These are phyloP conservation scores for Ophiosphaerella korrae DNA, from an alignment of 2,329 filamentous ascomycete species.

Conservation along the genomic window DNA sequence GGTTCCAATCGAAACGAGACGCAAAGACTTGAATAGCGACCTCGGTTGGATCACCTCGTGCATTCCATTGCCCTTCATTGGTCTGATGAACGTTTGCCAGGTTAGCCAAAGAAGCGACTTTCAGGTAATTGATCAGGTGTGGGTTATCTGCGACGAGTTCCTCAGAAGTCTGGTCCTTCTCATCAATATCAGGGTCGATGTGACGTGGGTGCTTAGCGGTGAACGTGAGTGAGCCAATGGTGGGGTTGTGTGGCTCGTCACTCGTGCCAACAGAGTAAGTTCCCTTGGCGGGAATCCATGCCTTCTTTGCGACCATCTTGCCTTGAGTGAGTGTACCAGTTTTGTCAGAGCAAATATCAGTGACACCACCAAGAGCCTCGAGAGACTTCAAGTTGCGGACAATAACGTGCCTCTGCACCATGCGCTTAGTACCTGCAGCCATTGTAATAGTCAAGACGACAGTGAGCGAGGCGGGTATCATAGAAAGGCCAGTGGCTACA, in stretches of 20 bases:
- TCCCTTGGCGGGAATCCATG: conserved; percentile 42
- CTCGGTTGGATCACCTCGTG: conserved; percentile 59
- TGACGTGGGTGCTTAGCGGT: conserved; percentile 28
- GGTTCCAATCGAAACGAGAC: conserved; percentile 66
- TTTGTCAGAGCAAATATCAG: conserved; percentile 43
- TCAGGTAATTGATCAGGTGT: conserved; percentile 40
- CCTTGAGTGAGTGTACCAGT: conserved; percentile 43
- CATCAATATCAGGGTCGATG: conserved; percentile 37
- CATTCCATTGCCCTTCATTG: conserved; percentile 45
- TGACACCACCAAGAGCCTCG: conserved; percentile 45
- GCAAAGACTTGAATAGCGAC: conserved; percentile 77
- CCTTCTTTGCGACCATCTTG: conserved; percentile 42
- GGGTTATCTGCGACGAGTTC: conserved; percentile 35
- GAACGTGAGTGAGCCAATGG: conserved; percentile 36
- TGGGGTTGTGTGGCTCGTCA: conserved; percentile 39
- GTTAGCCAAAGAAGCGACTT: conserved; percentile 51
- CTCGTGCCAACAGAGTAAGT: conserved; percentile 40
- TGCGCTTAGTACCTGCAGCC: conserved; percentile 44
- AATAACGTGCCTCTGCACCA: conserved; percentile 44
- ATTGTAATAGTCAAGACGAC: conserved; percentile 47
- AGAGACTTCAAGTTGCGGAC: conserved; percentile 44
- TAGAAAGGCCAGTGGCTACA: conserved; percentile 42
- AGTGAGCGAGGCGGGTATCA: conserved; percentile 45
- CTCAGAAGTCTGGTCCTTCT: conserved; percentile 24
- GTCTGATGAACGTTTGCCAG: conserved; percentile 56